phyloP scores from a whole-genome alignment of 169 alveolate genomes.

The Plasmodium fragile region DNA sequence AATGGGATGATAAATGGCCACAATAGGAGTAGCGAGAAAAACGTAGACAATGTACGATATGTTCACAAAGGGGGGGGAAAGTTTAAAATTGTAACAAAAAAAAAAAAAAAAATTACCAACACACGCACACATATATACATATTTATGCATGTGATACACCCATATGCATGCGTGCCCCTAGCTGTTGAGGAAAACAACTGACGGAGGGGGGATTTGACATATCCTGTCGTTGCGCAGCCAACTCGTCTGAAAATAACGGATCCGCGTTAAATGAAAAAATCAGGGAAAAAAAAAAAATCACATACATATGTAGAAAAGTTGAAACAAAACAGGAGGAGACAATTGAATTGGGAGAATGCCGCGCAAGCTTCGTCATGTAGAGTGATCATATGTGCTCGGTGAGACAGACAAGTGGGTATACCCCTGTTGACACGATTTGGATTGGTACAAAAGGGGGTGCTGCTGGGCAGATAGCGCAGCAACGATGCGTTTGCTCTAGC shows the following conservation, averaged over 20 bases:
- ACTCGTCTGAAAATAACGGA: background rate
- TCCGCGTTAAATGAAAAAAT: background rate
- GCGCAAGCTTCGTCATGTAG: background rate
- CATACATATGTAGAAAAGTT: background rate
- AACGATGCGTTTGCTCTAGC: no score
- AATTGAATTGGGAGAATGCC: background rate
- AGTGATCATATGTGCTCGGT: background rate
- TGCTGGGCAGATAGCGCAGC: background rate
- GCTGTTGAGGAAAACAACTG: background rate
- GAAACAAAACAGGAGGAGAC: background rate
- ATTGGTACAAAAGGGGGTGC: background rate
- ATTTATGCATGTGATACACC: background rate
- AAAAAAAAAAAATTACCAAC: background rate
- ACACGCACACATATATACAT: background rate
- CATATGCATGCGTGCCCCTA: background rate
- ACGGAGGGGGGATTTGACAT: background rate
- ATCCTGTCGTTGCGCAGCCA: background rate
- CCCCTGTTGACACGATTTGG: background rate
- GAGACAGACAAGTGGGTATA: background rate
- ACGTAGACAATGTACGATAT: background rate
- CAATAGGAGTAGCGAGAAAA: background rate
- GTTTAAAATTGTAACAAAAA: background rate
- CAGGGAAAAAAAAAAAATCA: conserved; percentile 2
- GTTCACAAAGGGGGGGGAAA: background rate
- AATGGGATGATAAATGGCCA: background rate